Evolutionary conservation across 139 green algal species (phyloP).

Genomic region (Deuterostichococcus epilithicus): DNA sequence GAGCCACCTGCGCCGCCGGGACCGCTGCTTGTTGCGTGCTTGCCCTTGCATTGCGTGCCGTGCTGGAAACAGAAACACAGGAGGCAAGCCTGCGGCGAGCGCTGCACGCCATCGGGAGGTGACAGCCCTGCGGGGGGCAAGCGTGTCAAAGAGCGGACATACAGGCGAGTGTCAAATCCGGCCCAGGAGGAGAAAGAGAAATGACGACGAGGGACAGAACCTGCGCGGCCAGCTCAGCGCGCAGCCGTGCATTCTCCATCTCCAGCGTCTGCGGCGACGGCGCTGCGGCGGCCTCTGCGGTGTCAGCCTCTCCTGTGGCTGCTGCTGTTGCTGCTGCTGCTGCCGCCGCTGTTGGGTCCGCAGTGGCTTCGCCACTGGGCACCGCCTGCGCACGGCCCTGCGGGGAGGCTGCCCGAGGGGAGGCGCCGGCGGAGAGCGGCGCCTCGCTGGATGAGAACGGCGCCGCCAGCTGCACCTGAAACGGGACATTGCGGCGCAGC

Average conservation of each 20-base stretch:
- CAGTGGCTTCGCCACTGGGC: neutral
- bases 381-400: no score
- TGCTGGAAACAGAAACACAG: no score
- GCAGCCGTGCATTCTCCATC: constrained; percentile 64
- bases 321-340: neutral
- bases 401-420: no score
- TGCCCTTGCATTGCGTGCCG: no score
- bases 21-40: neutral
- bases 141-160: no score
- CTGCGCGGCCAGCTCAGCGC: constrained; percentile 55
- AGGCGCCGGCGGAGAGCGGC: neutral
- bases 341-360: neutral
- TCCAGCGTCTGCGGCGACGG: neutral
- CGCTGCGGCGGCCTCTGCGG: neutral
- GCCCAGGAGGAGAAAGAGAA: constrained; percentile 19
- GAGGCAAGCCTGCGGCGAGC: no score
- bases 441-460: neutral
- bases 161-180: constrained; percentile 27
- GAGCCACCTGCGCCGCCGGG: neutral
- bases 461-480: neutral
- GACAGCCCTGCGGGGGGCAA: no score
- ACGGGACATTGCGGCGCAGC: no score
- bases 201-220: no score
- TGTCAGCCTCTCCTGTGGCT: neutral
- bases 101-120: no score